Percentiles rank a stretch among this genome's conserved stretches.
phyloP scores from a whole-genome alignment of 1,139 yeast species.

The Yamadazyma jaroonii region DNA sequence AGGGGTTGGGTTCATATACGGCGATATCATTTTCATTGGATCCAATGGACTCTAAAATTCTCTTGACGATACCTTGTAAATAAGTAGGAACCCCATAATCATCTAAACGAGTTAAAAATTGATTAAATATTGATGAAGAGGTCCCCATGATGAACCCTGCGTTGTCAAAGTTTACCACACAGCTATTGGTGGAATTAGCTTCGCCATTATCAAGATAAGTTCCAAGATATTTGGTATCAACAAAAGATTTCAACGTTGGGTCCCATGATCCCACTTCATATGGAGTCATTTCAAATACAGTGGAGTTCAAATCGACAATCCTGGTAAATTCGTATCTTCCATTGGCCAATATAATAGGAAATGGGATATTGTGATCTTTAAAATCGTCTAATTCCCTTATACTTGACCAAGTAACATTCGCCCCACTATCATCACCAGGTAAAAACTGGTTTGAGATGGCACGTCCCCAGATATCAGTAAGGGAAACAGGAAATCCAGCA shows the following conservation, averaged over 20 bases:
- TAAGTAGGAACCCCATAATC: conserved; percentile 19
- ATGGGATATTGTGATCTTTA: conserved; percentile 37
- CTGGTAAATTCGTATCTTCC: conserved; percentile 37
- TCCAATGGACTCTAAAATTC: conserved; percentile 26
- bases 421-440: conserved; percentile 22
- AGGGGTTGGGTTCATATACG: conserved; percentile 41
- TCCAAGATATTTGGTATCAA: conserved; percentile 35
- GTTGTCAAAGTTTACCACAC: conserved; percentile 39
- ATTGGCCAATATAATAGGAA: conserved; percentile 38
- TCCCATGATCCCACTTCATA: conserved; percentile 49
- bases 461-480: conserved; percentile 48
- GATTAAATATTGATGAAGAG: conserved; percentile 43
- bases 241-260: conserved; percentile 31
- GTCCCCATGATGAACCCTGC: conserved; percentile 48
- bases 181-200: conserved; percentile 21
- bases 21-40: conserved; percentile 37
- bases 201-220: conserved; percentile 27
- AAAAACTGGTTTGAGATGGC: conserved; percentile 40
- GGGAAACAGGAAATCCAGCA: conserved; percentile 36
- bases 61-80: conserved; percentile 24
- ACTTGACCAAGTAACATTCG: conserved; percentile 38
- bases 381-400: conserved; percentile 28
- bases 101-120: conserved; percentile 24
- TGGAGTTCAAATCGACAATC: conserved; percentile 36
- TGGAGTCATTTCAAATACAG: conserved; percentile 41